Conservation (phyloP, 306 rosid species). For the Acacia crassicarpa region DNA sequence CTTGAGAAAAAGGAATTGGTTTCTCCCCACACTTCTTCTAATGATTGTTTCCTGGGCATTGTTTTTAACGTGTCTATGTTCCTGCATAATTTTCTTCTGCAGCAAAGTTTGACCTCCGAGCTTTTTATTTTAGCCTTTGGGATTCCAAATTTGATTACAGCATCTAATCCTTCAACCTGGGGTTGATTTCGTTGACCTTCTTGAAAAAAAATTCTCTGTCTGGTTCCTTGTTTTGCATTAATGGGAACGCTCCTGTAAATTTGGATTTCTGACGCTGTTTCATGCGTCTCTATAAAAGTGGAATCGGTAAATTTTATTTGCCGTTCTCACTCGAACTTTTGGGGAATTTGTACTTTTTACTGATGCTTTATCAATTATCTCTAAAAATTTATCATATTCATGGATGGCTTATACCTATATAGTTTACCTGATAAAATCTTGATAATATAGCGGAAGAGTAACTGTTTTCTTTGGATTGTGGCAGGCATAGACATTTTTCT, state of each 20-base stretch:
- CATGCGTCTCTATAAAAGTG: slow-evolving; percentile 1
- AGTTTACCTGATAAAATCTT: slow-evolving; percentile 20
- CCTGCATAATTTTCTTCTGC: background rate
- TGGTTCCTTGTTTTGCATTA: slow-evolving; percentile 14
- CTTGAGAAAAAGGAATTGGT: background rate
- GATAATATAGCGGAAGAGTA: slow-evolving; percentile 31
- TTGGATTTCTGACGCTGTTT: slow-evolving; percentile 27
- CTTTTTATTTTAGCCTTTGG: slow-evolving; percentile 13
- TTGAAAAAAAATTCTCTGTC: slow-evolving; percentile 4
- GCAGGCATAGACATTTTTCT: slow-evolving; percentile 34
- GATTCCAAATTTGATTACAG: slow-evolving; percentile 13
- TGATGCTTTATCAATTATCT: slow-evolving; percentile 10
- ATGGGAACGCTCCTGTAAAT: slow-evolving; percentile 28
- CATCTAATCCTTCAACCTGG: slow-evolving; percentile 33
- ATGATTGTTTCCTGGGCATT: slow-evolving; percentile 20
- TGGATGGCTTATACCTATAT: slow-evolving; percentile 5
- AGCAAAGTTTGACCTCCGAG: slow-evolving; percentile 18
- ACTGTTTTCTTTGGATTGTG: slow-evolving; percentile 32
- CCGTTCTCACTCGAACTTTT: background rate
- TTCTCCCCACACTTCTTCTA: slow-evolving; percentile 6
- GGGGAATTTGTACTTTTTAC: slow-evolving; percentile 17
- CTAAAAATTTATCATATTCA: slow-evolving; percentile 6
- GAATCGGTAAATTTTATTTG: slow-evolving; percentile 23
- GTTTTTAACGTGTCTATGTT: slow-evolving; percentile 3
- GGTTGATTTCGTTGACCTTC: slow-evolving; percentile 34